These are phyloP conservation scores for Coemansia sp. DNA, from an alignment of 192 early-diverging fungal species.

Conservation along the genomic window DNA sequence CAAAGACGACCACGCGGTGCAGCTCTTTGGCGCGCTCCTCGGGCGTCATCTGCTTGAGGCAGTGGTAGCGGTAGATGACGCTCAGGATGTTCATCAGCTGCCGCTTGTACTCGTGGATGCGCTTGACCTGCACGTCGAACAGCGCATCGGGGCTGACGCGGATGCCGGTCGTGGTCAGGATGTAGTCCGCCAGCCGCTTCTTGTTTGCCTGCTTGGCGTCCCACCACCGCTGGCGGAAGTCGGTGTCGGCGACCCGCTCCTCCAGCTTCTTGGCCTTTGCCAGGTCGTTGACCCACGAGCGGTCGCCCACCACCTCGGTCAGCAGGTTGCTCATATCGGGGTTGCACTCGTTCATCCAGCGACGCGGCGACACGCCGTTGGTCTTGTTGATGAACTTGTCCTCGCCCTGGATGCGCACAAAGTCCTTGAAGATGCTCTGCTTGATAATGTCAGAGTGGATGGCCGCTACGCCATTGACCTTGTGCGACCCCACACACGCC, in stretches of 20 bases:
- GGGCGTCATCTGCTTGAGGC: slow-evolving; percentile 76
- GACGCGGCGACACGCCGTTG: slow-evolving; percentile 95
- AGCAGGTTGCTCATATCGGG: slow-evolving; percentile 83
- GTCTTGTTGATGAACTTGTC: slow-evolving; percentile 96
- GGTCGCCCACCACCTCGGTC: slow-evolving; percentile 71
- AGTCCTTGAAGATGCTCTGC: slow-evolving; percentile 84
- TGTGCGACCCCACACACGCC: slow-evolving; percentile 92
- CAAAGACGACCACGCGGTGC: slow-evolving; percentile 87
- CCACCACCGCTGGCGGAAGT: slow-evolving; percentile 86
- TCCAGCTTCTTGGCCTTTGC: slow-evolving; percentile 67
- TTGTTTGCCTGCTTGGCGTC: slow-evolving; percentile 91
- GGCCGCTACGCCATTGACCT: slow-evolving; percentile 94
- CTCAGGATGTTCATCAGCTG: slow-evolving; percentile 98
- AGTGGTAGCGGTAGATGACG: slow-evolving; percentile 92
- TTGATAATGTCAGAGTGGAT: slow-evolving; percentile 82
- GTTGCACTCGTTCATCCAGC: slow-evolving; percentile 97
- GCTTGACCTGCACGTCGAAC: slow-evolving; percentile 98
- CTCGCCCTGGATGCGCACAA: slow-evolving; percentile 82
- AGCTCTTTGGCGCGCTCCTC: slow-evolving; percentile 62
- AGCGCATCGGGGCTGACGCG: slow-evolving; percentile 81
- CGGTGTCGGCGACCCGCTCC: slow-evolving; percentile 59
- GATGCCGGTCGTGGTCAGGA: slow-evolving; percentile 68
- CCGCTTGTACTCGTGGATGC: slow-evolving; percentile 99
- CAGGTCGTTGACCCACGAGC: slow-evolving; percentile 78
- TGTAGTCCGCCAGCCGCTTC: slow-evolving; percentile 81